These are phyloP conservation scores for Penicillium diatomitis DNA, from an alignment of 495 filamentous ascomycete species.

Conservation along the genomic window DNA sequence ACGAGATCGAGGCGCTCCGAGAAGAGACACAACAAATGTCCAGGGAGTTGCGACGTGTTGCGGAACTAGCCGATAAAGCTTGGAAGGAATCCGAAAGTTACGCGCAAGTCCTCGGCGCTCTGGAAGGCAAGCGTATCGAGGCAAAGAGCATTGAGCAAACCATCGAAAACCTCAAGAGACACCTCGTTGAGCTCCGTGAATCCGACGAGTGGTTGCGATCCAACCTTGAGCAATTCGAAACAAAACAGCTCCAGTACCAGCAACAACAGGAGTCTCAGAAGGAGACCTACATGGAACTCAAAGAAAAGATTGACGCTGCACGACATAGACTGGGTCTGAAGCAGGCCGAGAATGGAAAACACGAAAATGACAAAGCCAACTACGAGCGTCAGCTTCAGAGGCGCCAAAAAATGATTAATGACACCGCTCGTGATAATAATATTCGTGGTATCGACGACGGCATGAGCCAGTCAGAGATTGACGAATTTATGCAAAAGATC, in stretches of 20 bases:
- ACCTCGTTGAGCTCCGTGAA: constrained; percentile 67
- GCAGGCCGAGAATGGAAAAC: constrained; percentile 72
- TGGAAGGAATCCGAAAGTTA: constrained; percentile 54
- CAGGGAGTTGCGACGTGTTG: constrained; percentile 45
- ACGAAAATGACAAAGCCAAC: constrained; percentile 75
- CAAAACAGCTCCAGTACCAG: constrained; percentile 54
- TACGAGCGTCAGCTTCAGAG: constrained; percentile 69
- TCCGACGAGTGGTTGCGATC: constrained; percentile 69
- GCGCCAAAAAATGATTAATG: constrained; percentile 64
- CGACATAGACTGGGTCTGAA: constrained; percentile 57
- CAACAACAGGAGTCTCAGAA: constrained; percentile 54
- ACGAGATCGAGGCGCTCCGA: constrained; percentile 64
- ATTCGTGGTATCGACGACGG: constrained; percentile 78
- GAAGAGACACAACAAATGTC: constrained; percentile 47
- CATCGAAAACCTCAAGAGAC: constrained; percentile 56
- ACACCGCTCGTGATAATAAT: constrained; percentile 67
- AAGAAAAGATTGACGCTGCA: constrained; percentile 47
- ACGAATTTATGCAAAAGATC: constrained; percentile 69
- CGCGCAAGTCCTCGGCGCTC: constrained; percentile 53
- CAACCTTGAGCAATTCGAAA: constrained; percentile 73
- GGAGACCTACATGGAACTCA: constrained; percentile 52
- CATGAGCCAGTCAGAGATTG: constrained; percentile 62
- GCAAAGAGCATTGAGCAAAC: constrained; percentile 53
- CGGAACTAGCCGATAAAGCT: constrained; percentile 46
- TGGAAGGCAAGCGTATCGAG: constrained; percentile 68